Percentiles rank a stretch among this genome's conserved stretches.
These are phyloP conservation scores for Ichthyophonus hoferi DNA, from an alignment of 208 protist genomes.

Conservation along the genomic window DNA sequence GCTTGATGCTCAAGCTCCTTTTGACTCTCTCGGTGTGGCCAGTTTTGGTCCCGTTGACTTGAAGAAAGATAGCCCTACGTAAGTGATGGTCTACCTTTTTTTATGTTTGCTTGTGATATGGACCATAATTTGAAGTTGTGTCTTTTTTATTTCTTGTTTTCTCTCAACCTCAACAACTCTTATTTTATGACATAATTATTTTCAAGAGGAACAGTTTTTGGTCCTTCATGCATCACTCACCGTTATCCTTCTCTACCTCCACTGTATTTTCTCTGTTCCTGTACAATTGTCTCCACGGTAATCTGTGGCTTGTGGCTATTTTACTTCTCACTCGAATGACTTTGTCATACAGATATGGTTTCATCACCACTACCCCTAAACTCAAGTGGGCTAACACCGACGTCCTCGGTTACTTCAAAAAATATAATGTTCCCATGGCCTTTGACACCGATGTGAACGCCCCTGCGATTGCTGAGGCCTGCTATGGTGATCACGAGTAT, in stretches of 20 bases:
- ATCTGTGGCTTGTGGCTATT: too few relatives aligned
- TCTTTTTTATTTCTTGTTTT: too few relatives aligned
- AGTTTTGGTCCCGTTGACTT: conserved; percentile 59
- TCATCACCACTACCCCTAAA: conserved; percentile 68
- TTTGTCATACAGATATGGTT: conserved; percentile 57
- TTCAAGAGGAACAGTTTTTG: background rate
- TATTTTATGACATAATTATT: background rate
- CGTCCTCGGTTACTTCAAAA: conserved; percentile 2
- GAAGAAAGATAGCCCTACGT: conserved; percentile 31
- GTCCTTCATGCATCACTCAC: background rate
- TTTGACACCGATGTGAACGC: conserved; percentile 71
- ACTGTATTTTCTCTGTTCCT: background rate
- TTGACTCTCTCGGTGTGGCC: conserved; percentile 57
- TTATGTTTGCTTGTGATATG: background rate
- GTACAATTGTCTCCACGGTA: background rate
- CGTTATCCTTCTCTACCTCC: background rate
- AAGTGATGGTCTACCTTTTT: background rate
- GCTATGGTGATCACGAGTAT: conserved; percentile 35
- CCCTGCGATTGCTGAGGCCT: conserved; percentile 53
- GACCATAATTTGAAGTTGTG: too few relatives aligned
- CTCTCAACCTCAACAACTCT: background rate
- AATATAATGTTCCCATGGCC: conserved; percentile 36
- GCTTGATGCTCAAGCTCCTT: conserved; percentile 11
- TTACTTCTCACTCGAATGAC: too few relatives aligned
- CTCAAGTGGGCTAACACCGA: conserved; percentile 47